Base-by-base conservation (phyloP, 768 basidiomycete species). In the Strobilomyces confusus region DNA sequence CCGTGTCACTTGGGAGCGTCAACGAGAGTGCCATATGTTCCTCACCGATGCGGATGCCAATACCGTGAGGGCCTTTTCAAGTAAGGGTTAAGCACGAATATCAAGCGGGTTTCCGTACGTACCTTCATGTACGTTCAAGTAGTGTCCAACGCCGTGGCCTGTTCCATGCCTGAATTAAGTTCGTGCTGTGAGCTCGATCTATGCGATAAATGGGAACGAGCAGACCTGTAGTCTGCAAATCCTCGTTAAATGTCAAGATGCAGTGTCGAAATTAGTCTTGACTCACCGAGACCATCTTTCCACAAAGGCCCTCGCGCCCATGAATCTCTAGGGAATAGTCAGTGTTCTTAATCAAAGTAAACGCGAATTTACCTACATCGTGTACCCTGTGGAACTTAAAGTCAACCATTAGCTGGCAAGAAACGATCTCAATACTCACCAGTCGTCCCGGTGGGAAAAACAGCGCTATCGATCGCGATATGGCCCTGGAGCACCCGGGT, bases 61-160 rank as follows among this genome's bases (percentile, higher is more conserved):
- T 75, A 4, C 80, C 80, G 9, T 82, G 81, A 12, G 81, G 82
- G 5, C 87, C 87, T 72, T 48, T 44, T 22, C 38, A 19, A 48
- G 11, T 4, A 20, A 42, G 14, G 12, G 5, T 44, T 66, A 33
- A 68, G 48, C 4, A 44, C 40, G n/a, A 4, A 12, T 9, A 17
- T 13, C 26, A 15, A 9, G 14, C 15, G 7, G 0, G 34, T 30
- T 25, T 25, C 9, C 32, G 26, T 11, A 54, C 36, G 33, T 55
- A 74, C 75, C 77, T 78, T 98, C 94, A 62, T 98, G 95, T 0
- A 98, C 95, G 56, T 97, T 97, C 49, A 98, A 72, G 73, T 88
- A 98, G 59, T 90, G 86, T 0, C 95, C 95, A 30, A 99, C 89
- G 32, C 97, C 95, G 61, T 98, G 95, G 0, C 93, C 93, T 19